Evolutionary conservation across 331 rosid species (phyloP).

Genomic region (Quercus lobata): DNA sequence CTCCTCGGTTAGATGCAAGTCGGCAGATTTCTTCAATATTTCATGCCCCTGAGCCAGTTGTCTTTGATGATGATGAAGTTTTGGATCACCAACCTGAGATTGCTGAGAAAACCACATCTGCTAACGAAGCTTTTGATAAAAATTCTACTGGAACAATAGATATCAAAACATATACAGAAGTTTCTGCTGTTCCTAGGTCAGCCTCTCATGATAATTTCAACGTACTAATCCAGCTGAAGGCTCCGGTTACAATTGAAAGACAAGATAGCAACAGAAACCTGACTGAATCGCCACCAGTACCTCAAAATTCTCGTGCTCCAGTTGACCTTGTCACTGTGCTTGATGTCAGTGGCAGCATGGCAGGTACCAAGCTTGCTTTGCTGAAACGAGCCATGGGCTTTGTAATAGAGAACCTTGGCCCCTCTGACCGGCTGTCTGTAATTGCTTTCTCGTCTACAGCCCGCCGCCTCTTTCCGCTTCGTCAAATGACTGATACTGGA

Average conservation of each 20-base stretch:
- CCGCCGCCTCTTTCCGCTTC: conserved; percentile 78
- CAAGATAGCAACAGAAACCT: conserved; percentile 23
- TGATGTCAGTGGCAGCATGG: conserved; percentile 98
- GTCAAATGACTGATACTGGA: conserved; percentile 74
- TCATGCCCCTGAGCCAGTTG: conserved; percentile 50
- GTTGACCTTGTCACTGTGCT: conserved; percentile 93
- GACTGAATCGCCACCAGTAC: conserved; percentile 4
- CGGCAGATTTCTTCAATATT: conserved; percentile 34
- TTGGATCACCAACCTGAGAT: conserved; percentile 43
- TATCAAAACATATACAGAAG: conserved; percentile 51
- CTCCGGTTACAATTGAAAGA: conserved; percentile 26
- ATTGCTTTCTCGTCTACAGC: conserved; percentile 86
- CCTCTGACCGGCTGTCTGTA: conserved; percentile 81
- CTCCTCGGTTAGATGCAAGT: conserved; percentile 34
- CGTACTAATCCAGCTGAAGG: conserved; percentile 58
- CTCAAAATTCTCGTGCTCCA: conserved; percentile 57
- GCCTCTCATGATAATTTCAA: conserved; percentile 35
- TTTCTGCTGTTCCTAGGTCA: conserved; percentile 54
- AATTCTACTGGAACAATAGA: conserved; percentile 33
- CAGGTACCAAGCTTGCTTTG: conserved; percentile 91
- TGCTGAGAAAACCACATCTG: conserved; percentile 9
- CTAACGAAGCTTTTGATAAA: conserved; percentile 25
- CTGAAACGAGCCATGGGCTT: conserved; percentile 93
- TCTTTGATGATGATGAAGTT: conserved; percentile 79
- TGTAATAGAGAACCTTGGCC: conserved; percentile 82